A percentile compares a stretch with the other conserved stretches of the same genome.
Evolutionary conservation across 345 rosid genomes (phyloP).

Genomic region (Hevea brasiliensis): DNA sequence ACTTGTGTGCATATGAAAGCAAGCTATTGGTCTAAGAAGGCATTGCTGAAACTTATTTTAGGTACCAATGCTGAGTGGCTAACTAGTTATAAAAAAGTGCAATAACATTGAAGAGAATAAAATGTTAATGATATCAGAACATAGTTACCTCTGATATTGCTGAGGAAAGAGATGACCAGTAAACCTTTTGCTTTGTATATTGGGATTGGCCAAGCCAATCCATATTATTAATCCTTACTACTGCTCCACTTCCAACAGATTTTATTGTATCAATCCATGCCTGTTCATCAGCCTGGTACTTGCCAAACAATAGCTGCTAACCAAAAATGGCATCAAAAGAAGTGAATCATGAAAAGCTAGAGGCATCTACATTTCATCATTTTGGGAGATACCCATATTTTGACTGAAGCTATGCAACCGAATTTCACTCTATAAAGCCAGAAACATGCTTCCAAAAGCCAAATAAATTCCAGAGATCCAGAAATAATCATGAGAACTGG

Average conservation of each 20-base stretch:
- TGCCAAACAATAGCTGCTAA: slow-evolving; percentile 68
- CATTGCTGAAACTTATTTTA: neutral
- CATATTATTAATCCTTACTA: slow-evolving; percentile 75
- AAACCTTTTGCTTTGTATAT: slow-evolving; percentile 48
- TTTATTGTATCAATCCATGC: slow-evolving; percentile 83
- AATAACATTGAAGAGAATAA: neutral
- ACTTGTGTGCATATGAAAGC: neutral
- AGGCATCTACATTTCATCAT: neutral
- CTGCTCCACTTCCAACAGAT: slow-evolving; percentile 58
- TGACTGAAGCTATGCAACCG: neutral
- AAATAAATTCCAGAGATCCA: neutral
- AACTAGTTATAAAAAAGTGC: neutral
- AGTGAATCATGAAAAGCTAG: slow-evolving; percentile 1
- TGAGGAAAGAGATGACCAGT: slow-evolving; percentile 77
- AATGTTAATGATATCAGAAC: neutral
- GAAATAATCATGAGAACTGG: neutral
- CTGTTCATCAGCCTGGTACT: slow-evolving; percentile 71
- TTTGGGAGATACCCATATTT: neutral
- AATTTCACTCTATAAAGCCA: neutral
- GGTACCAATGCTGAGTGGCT: too few relatives aligned
- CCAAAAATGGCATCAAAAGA: slow-evolving; percentile 21
- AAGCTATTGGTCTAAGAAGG: neutral
- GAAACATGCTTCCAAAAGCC: neutral
- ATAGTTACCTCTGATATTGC: slow-evolving; percentile 68
- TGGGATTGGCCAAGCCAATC: slow-evolving; percentile 97